phyloP scores from a whole-genome alignment of 805 yeast genomes.

The Saccharomycopsis selenospora region DNA sequence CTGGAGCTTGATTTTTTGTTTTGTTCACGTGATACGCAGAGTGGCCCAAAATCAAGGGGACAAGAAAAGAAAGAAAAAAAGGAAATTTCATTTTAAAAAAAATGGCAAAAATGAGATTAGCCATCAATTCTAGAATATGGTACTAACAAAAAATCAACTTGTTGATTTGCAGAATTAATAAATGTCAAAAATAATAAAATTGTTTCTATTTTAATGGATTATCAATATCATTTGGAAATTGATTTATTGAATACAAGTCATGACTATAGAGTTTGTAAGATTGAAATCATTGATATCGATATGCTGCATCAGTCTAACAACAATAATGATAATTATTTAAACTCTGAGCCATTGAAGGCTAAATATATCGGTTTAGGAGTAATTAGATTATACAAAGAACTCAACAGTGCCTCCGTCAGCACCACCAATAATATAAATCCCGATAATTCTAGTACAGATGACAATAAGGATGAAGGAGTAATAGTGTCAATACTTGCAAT shows the following conservation, averaged over 20 bases:
- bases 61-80: too few species aligned
- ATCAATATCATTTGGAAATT: not conserved
- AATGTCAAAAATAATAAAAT: too few species aligned
- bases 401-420: not conserved
- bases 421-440: not conserved
- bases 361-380: conserved; percentile 67
- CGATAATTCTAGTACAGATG: not conserved
- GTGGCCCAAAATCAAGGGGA: too few species aligned
- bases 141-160: too few species aligned
- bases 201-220: not conserved
- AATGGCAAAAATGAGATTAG: too few species aligned
- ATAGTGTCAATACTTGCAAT: conserved; percentile 27
- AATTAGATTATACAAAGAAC: conserved; percentile 56
- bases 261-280: not conserved
- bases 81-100: too few species aligned
- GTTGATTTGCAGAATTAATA: too few species aligned
- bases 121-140: too few species aligned
- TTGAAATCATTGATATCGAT: not conserved
- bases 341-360: conserved; percentile 46
- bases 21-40: too few species aligned
- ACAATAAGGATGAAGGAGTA: not conserved
- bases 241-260: not conserved
- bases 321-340: not conserved
- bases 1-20: too few species aligned
- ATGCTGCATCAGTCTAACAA: conserved; percentile 1